Percentiles rank a stretch among this genome's conserved stretches.
These are phyloP conservation scores for Luffa acutangula DNA, from an alignment of 306 rosid species.

Conservation along the genomic window DNA sequence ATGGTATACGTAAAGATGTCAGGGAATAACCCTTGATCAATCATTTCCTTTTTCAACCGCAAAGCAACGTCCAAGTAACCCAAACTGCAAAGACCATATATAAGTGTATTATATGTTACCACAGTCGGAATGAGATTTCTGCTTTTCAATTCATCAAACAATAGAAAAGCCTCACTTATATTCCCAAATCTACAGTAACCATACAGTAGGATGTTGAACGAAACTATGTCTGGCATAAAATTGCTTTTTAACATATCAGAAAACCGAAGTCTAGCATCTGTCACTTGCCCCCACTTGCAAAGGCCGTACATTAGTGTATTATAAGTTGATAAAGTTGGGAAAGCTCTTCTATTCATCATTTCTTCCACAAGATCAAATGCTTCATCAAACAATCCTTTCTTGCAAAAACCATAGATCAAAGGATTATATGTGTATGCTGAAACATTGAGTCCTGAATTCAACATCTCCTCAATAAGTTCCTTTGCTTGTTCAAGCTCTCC, in stretches of 20 bases:
- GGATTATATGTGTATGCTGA: slow-evolving; percentile 54
- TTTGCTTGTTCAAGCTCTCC: slow-evolving; percentile 48
- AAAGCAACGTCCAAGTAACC: slow-evolving; percentile 58
- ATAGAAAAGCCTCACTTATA: slow-evolving; percentile 41
- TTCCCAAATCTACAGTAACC: slow-evolving; percentile 53
- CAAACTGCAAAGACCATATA: slow-evolving; percentile 52
- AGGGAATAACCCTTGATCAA: slow-evolving; percentile 34
- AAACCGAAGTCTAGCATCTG: slow-evolving; percentile 43
- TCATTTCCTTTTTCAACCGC: slow-evolving; percentile 54
- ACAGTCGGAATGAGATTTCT: slow-evolving; percentile 36
- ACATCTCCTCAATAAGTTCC: slow-evolving; percentile 44
- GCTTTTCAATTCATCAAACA: slow-evolving; percentile 38
- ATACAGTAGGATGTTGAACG: slow-evolving; percentile 48
- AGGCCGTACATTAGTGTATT: slow-evolving; percentile 52
- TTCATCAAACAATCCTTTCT: slow-evolving; percentile 40
- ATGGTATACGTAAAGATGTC: slow-evolving; percentile 64
- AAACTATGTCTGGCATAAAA: slow-evolving; percentile 50
- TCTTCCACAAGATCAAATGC: slow-evolving; percentile 36
- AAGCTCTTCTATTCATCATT: slow-evolving; percentile 41
- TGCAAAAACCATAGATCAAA: slow-evolving; percentile 40
- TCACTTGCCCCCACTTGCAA: slow-evolving; percentile 43
- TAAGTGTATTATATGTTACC: slow-evolving; percentile 64
- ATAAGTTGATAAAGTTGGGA: slow-evolving; percentile 45
- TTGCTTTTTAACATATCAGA: slow-evolving; percentile 29
- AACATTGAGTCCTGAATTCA: slow-evolving; percentile 33